These are phyloP conservation scores for Boletus reticuloceps DNA, from an alignment of 768 basidiomycete genomes.

Conservation along the genomic window DNA sequence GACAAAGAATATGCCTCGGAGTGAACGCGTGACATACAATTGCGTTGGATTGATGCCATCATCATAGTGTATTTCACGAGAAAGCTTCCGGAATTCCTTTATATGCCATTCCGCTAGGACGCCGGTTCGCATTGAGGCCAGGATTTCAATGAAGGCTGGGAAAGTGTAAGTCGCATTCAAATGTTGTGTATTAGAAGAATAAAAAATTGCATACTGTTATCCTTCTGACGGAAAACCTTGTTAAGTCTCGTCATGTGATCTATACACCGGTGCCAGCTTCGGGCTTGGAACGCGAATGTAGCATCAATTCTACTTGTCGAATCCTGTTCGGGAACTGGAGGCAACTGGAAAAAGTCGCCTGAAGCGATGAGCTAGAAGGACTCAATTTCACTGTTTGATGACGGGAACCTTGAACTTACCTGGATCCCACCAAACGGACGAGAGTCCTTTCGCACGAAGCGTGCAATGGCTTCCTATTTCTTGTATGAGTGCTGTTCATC, in stretches of 20 bases:
- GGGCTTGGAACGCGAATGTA: conserved; percentile 65
- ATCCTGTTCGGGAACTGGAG: conserved; percentile 59
- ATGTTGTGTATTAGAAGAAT: not conserved
- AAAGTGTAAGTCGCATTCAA: not conserved
- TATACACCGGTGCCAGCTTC: conserved; percentile 58
- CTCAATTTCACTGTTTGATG: conserved; percentile 3
- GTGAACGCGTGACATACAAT: conserved; percentile 50
- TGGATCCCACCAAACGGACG: conserved; percentile 71
- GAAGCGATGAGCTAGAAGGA: conserved; percentile 59
- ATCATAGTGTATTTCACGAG: conserved; percentile 62
- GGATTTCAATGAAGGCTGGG: conserved; percentile 87
- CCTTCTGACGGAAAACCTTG: conserved; percentile 72
- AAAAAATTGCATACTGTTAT: conserved; percentile 39
- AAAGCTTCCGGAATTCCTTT: conserved; percentile 61
- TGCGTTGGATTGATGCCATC: conserved; percentile 89
- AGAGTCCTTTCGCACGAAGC: conserved; percentile 37
- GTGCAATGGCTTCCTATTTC: conserved; percentile 37
- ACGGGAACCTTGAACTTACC: conserved; percentile 25
- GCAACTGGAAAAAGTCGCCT: conserved; percentile 81
- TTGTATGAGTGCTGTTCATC: not conserved
- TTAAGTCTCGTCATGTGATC: conserved; percentile 44
- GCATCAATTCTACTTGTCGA: conserved; percentile 49
- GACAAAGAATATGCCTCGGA: not conserved
- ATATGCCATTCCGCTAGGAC: conserved; percentile 62
- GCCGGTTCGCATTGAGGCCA: conserved; percentile 97